phyloP scores from a whole-genome alignment of 148 eudicot genomes.

The Rheum nobile region DNA sequence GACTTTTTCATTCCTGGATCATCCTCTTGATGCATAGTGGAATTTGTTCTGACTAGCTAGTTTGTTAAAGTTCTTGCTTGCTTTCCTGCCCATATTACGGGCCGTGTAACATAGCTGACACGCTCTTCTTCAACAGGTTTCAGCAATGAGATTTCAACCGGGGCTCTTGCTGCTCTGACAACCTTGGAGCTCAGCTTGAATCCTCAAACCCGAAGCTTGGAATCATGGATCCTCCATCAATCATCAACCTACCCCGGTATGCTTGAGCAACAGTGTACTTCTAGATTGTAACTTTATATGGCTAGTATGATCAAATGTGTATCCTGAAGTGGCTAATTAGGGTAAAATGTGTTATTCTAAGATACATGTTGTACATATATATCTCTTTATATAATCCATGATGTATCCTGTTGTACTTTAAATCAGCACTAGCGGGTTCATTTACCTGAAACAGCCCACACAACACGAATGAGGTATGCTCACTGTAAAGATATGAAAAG shows the following conservation, averaged over 20 bases:
- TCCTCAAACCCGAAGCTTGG: not conserved
- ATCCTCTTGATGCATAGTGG: not conserved
- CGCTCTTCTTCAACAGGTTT: not conserved
- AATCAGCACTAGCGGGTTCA: not conserved
- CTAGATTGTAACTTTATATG: constrained; percentile 5
- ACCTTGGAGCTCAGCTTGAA: not conserved
- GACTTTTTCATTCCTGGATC: not conserved
- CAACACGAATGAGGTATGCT: not conserved
- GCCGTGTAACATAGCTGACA: not conserved
- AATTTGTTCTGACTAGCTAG: not conserved
- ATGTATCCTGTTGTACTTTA: constrained; percentile 8
- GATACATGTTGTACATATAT: constrained; percentile 7
- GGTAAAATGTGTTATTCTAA: constrained; percentile 2
- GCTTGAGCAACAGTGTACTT: constrained; percentile 4
- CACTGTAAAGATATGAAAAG: not conserved
- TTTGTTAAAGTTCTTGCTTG: not conserved
- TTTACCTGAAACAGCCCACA: not conserved
- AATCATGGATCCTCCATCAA: not conserved
- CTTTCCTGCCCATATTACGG: not conserved
- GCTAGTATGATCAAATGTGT: constrained; percentile 4
- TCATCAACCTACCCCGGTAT: not conserved
- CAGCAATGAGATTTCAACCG: not conserved
- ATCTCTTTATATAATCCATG: constrained; percentile 2
- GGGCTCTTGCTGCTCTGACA: not conserved
- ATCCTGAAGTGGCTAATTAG: constrained; percentile 1